Base-by-base conservation (phyloP, 2,329 filamentous ascomycete species). In the Epichloe coenophiala region DNA sequence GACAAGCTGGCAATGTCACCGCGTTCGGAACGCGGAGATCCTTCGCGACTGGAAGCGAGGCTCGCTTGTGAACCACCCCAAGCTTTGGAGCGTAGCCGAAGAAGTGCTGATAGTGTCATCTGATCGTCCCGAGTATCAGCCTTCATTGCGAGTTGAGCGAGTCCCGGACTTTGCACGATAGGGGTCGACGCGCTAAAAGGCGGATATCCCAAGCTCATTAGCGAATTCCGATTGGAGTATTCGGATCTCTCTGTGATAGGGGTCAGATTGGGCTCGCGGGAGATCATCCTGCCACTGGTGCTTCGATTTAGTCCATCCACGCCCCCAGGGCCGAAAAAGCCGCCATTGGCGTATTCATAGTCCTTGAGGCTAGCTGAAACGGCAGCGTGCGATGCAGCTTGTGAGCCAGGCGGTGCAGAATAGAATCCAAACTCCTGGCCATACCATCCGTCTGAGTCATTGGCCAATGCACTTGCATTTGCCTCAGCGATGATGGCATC, bases 361-460 rank as follows among this genome's bases (percentile, higher is more conserved):
- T 70, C 63, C 38, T 68, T 68, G 38, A 60, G 45, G 5, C 54
- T 49, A 1, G 61, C 56, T 5, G 52, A 44, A 19, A 53, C 69
- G 6, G 72, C 68, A 39, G 71, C 70, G 50, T 70, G 68, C 33
- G 69, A 71, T 19, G 72, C 73, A 45, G 73, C 64, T 39, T 66
- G 67, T 11, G 68, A 64, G 15, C 63, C 63, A 5, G 68, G 57
- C 0, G 79, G 77, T 1, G 74, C 72, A 1, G 90, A 88, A 64
- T 95, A 98, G 65, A 98, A 98, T 1, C 89, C 90, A 61, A 98
- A 98, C 64, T 98, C 93, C 58, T 89, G 84, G 0, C 93, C 93
- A 61, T 98, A 98, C 71, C 93, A 94, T 0, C 88, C 91, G 56
- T 96, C 91, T 6, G 84, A 84, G 61, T 98, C 93, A 57, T 88